Evolutionary conservation across 805 yeast genomes (phyloP).

Genomic region (Scheffersomyces stipitis): DNA sequence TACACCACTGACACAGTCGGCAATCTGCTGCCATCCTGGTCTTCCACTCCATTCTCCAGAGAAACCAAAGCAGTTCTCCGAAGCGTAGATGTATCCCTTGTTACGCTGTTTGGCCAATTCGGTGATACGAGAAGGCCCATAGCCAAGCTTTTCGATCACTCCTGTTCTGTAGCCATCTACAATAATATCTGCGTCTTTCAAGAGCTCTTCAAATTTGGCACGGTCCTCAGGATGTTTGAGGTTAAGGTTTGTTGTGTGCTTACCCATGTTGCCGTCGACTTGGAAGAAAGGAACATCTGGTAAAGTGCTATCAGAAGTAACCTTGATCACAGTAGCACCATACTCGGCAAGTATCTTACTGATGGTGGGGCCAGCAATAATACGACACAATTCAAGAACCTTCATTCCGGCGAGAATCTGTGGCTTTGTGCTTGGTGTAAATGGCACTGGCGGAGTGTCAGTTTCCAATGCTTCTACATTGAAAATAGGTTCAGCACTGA

Average conservation of each 20-base stretch:
- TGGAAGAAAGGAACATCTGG: constrained; percentile 36
- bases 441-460: constrained; percentile 23
- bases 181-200: constrained; percentile 30
- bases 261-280: constrained; percentile 35
- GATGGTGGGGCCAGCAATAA: constrained; percentile 36
- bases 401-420: constrained; percentile 29
- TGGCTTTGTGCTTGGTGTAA: constrained; percentile 8
- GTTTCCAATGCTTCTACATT: constrained; percentile 19
- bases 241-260: constrained; percentile 28
- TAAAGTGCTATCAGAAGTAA: constrained; percentile 18
- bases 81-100: constrained; percentile 30
- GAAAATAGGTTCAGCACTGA: constrained; percentile 20
- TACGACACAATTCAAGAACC: constrained; percentile 30
- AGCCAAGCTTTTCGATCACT: constrained; percentile 28
- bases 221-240: constrained; percentile 26
- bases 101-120: constrained; percentile 24
- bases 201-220: constrained; percentile 22
- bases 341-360: constrained; percentile 30
- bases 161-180: constrained; percentile 32
- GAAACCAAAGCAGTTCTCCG: constrained; percentile 33
- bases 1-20: constrained; percentile 33
- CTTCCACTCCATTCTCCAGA: constrained; percentile 29
- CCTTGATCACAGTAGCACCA: constrained; percentile 32
- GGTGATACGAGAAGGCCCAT: constrained; percentile 25
- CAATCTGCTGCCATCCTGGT: constrained; percentile 39